Evolutionary conservation across 2,329 filamentous ascomycete species (phyloP), one percentile per base, ranked within the genome.

Genomic region (Cytospora mali): DNA sequence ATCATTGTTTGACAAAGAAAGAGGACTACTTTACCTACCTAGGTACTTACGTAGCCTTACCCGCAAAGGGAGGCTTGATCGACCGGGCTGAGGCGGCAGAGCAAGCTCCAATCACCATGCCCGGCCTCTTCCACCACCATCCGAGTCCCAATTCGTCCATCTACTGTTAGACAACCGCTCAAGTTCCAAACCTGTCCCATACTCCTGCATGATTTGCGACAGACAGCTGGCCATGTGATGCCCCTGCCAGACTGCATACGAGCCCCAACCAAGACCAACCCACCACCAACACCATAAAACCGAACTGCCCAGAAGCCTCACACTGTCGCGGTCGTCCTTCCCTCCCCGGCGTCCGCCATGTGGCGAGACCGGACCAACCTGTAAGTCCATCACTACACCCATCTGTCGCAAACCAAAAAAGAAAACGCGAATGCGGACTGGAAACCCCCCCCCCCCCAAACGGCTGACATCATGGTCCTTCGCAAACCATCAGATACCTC

Each of bases 281-380:
- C 50, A 27, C 31, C 51, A 42, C 55, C 35, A 55, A 28, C 54
- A 42, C 48, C 25, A 23, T 14, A 50, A 28, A 53, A 46, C 42
- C 48, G 14, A 55, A 51, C 57, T 61, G 49, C 16, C 64, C 61
- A 28, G 55, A 61, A 63, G 58, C 52, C 58, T 51, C 42, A 46
- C 42, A 46, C 42, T 46, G 42, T 46, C 42, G 62, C 67, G 66
- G 64, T 67, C 55, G 65, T 59, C 57, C 65, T 42, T 65, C 66
- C 67, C 66, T 65, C 69, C 69, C 66, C 66, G 73, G 79, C 80
- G 81, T 84, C 83, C 87, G 89, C 85, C 81, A 96, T 97, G 92
- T 99, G 93, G 93, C 92, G 95, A 82, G 95, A 99, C 84, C 90
- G 95, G 79, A 99, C 95, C 71, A 99, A 98, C 76, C 90, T 99